These are phyloP conservation scores for Chlamydomonas schloesseri DNA, from an alignment of 139 green algal genomes.

Conservation along the genomic window DNA sequence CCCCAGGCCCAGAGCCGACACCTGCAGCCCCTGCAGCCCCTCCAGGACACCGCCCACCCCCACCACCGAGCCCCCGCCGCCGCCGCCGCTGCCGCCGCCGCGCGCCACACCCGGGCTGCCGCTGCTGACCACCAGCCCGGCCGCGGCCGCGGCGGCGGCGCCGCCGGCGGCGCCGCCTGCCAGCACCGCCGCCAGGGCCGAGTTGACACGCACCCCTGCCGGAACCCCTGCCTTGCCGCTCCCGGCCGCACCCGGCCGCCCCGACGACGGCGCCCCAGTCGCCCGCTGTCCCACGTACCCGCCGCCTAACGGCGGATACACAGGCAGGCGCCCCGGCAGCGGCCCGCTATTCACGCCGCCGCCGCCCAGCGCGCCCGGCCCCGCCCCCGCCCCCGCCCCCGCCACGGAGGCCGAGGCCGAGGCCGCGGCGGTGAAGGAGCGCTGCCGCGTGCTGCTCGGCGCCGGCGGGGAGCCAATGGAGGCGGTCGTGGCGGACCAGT, in stretches of 20 bases:
- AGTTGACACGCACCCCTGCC: not conserved
- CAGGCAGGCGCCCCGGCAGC: not conserved
- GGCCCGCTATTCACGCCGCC: not conserved
- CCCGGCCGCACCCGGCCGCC: not conserved
- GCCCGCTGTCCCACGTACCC: not conserved
- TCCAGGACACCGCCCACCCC: not conserved
- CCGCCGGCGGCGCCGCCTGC: not conserved
- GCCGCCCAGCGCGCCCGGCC: not conserved
- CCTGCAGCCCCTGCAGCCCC: slow-evolving; percentile 1
- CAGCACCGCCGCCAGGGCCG: not conserved
- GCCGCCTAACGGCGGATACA: slow-evolving; percentile 9
- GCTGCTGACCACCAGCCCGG: not conserved
- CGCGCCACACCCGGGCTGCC: not conserved
- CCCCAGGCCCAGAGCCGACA: not conserved
- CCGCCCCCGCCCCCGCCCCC: not conserved
- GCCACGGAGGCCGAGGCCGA: not conserved
- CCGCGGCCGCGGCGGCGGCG: not conserved
- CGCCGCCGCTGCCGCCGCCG: not conserved
- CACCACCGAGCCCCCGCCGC: not conserved
- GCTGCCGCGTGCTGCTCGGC: not conserved
- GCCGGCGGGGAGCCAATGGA: not conserved
- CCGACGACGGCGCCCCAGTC: not conserved
- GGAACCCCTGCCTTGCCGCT: not conserved
- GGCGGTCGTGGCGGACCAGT: not conserved
- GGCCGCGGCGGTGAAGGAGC: slow-evolving; percentile 7